Evolutionary conservation across 2,329 filamentous ascomycete species (phyloP), one percentile per base, ranked within the genome.

Genomic region (Metarhizium humberi): DNA sequence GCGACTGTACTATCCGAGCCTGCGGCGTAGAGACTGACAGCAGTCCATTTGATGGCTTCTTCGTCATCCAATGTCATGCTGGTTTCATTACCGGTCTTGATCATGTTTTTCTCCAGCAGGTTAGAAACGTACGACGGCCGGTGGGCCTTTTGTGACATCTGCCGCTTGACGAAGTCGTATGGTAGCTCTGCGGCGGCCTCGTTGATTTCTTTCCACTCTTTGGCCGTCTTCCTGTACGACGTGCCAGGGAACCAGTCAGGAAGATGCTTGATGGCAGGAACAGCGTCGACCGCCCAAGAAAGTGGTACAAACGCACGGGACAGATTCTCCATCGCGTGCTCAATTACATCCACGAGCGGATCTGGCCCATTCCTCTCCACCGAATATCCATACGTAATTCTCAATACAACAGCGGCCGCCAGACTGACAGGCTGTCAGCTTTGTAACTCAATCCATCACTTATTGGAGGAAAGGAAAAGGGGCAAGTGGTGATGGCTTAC

Each of bases 281-380:
- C 25, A 0, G 64, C 59, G 29, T 72, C 68, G 14, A 71, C 67
- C 0, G 59, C 25, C 69, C 68, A 72, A 2, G 60, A 50, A 18
- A 66, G 51, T 1, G 69, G 69, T 0, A 65, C 61, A 6, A 63
- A 53, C 3, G 68, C 65, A 10, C 55, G 46, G 0, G 65, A 63
- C 50, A 69, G 63, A 18, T 69, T 60, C 7, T 51, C 51, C 62
- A 71, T 64, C 57, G 65, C 66, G 4, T 53, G 53, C 7, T 69
- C 67, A 5, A 66, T 61, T 11, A 71, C 50, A 1, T 53, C 47
- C 2, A 71, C 64, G 6, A 72, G 56, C 2, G 63, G 61, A 36
- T 72, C 69, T 2, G 51, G 16, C 18, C 61, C 20, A 25, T 25
- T 25, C 20, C 20, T 25, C 3, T 25, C 20, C 20, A 25, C 20